Evolutionary conservation across 225 moss, liverwort and hornwort genomes (phyloP).

Genomic region (Asterella californica): DNA sequence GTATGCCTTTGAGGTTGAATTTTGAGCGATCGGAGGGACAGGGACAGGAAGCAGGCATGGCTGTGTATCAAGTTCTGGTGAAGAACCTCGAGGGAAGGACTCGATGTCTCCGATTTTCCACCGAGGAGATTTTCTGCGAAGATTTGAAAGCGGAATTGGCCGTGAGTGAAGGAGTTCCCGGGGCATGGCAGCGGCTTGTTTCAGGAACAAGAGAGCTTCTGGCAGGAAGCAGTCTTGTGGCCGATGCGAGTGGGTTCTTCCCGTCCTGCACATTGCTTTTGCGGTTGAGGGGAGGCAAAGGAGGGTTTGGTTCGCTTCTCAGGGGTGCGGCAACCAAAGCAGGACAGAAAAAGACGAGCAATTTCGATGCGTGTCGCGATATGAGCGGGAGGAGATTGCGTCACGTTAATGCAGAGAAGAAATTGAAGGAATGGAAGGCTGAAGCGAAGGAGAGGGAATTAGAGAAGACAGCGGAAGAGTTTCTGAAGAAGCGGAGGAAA

Average conservation of each 20-base stretch:
- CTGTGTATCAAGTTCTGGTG: slow-evolving; percentile 55
- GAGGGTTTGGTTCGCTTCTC: slow-evolving; percentile 82
- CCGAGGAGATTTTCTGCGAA: slow-evolving; percentile 35
- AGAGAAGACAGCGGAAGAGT: slow-evolving; percentile 82
- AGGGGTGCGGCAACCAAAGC: slow-evolving; percentile 93
- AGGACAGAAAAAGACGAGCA: slow-evolving; percentile 94
- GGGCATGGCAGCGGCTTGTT: slow-evolving; percentile 48
- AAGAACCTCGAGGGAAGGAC: slow-evolving; percentile 65
- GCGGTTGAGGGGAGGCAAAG: slow-evolving; percentile 83
- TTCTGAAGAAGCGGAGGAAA: slow-evolving; percentile 74
- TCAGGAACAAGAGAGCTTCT: slow-evolving; percentile 55
- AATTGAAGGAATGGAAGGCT: slow-evolving; percentile 86
- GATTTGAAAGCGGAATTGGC: slow-evolving; percentile 45
- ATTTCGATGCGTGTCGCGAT: slow-evolving; percentile 96
- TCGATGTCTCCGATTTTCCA: slow-evolving; percentile 56
- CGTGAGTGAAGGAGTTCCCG: slow-evolving; percentile 48
- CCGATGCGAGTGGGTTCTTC: slow-evolving; percentile 41
- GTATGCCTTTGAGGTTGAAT: no score
- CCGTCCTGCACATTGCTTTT: slow-evolving; percentile 62
- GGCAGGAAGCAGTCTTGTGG: slow-evolving; percentile 35
- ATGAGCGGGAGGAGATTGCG: slow-evolving; percentile 94
- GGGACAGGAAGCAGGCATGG: slow-evolving; percentile 16
- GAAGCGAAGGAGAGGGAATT: slow-evolving; percentile 81
- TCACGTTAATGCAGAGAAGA: slow-evolving; percentile 94
- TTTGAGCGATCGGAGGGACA: neutral